Evolutionary conservation across 305 asterid species (phyloP).

Genomic region (Fraxinus dipetala): DNA sequence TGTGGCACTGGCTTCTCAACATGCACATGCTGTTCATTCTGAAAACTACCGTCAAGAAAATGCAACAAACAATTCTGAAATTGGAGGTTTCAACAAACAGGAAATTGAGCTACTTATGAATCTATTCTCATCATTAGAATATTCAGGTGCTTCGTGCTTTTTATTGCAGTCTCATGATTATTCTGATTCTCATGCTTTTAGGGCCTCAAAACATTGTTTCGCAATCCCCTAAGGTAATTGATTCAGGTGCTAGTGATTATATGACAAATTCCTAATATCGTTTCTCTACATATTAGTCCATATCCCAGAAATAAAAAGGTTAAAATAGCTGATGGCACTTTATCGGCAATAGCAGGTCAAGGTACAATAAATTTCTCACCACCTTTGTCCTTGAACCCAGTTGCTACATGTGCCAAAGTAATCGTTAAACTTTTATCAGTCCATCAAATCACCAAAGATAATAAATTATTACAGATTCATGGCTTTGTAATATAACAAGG

Average conservation of each 20-base stretch:
- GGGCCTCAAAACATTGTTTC: neutral
- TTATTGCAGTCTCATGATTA: neutral
- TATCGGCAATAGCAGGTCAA: neutral
- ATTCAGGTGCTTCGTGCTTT: neutral
- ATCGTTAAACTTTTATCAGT: neutral
- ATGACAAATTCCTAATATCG: neutral
- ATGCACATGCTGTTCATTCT: no score
- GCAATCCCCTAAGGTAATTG: neutral
- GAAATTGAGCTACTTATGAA: no score
- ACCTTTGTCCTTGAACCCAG: neutral
- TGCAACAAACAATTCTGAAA: no score
- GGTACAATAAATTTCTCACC: neutral
- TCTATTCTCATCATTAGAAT: neutral
- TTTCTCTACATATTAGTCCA: neutral
- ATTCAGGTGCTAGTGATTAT: neutral
- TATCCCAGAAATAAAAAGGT: neutral
- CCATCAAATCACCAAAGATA: neutral
- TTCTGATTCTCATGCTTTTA: neutral
- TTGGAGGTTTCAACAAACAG: no score
- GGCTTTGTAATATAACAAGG: neutral
- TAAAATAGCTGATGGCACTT: neutral
- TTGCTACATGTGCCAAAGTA: neutral
- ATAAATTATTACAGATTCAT: neutral
- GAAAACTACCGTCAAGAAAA: no score
- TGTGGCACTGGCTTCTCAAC: no score